These are phyloP conservation scores for Candida mesenterica DNA, from an alignment of 1,139 yeast species.

Conservation along the genomic window DNA sequence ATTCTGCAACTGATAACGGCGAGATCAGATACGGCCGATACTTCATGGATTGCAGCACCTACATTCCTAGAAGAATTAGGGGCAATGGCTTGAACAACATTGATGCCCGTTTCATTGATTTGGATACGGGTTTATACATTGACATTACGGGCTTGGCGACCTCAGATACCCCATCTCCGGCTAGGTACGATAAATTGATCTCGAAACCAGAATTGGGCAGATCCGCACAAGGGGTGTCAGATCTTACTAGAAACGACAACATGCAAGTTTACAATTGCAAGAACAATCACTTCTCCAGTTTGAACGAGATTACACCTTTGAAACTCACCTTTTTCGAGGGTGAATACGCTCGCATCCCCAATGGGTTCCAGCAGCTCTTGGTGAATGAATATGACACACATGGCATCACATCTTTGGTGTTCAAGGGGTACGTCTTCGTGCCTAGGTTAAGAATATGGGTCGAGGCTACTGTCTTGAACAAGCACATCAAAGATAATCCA, in stretches of 20 bases:
- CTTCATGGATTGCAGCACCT: constrained; percentile 19
- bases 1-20: constrained; percentile 5
- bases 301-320: constrained; percentile 33
- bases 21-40: constrained; percentile 19
- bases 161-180: constrained; percentile 13
- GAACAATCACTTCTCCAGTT: constrained; percentile 18
- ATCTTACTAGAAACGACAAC: constrained; percentile 12
- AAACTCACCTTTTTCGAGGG: constrained; percentile 33
- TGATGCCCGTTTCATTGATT: constrained; percentile 22
- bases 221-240: constrained; percentile 3
- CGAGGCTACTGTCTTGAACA: constrained; percentile 17
- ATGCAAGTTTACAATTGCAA: constrained; percentile 18
- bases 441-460: constrained; percentile 33
- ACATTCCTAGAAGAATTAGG: constrained; percentile 14
- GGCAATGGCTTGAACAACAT: constrained; percentile 20
- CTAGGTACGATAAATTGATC: constrained; percentile 12
- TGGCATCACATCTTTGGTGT: constrained; percentile 15
- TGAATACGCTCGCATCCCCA: constrained; percentile 32
- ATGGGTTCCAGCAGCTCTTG: constrained; percentile 26
- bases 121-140: constrained; percentile 21
- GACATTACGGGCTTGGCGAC: constrained; percentile 22
- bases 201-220: constrained; percentile 8
- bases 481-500: constrained; percentile 16
- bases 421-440: constrained; percentile 13
- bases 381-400: constrained; percentile 28